A percentile compares a stretch with the other conserved stretches of the same genome.
These are phyloP conservation scores for Pistacia integerrima DNA, from an alignment of 345 rosid species.

Conservation along the genomic window DNA sequence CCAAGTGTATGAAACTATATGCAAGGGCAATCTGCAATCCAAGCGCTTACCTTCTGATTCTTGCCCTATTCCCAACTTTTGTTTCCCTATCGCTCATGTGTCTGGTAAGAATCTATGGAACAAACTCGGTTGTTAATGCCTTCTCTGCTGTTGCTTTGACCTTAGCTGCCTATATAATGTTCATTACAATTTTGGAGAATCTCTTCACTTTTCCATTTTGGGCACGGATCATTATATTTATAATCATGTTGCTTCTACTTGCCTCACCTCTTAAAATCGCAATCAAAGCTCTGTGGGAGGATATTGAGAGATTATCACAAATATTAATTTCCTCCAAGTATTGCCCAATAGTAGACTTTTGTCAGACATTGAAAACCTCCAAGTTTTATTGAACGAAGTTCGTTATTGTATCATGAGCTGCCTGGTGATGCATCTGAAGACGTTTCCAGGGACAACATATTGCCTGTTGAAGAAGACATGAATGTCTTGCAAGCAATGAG, in stretches of 20 bases:
- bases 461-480: conserved; percentile 38
- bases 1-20: conserved; percentile 64
- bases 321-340: conserved; percentile 21
- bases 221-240: conserved; percentile 48
- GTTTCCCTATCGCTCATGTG: conserved; percentile 64
- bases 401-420: conserved; percentile 24
- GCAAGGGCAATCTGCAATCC: conserved; percentile 42
- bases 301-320: conserved; percentile 28
- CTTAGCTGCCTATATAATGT: conserved; percentile 71
- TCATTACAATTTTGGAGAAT: conserved; percentile 57
- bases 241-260: conserved; percentile 52
- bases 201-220: conserved; percentile 46
- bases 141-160: conserved; percentile 64
- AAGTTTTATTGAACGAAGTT: conserved; percentile 1
- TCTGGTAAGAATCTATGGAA: conserved; percentile 57
- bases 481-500: conserved; percentile 54
- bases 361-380: conserved; percentile 9
- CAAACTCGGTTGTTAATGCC: conserved; percentile 44
- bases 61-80: conserved; percentile 63
- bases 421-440: conserved; percentile 26
- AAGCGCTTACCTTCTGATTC: conserved; percentile 59
- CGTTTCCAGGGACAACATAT: conserved; percentile 13
- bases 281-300: conserved; percentile 50
- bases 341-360: conserved; percentile 17
- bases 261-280: conserved; percentile 61